Percentiles rank a stretch among this genome's conserved stretches.
These are phyloP conservation scores for Verticillium tricorpus DNA, from an alignment of 2,329 filamentous ascomycete genomes.

Conservation along the genomic window DNA sequence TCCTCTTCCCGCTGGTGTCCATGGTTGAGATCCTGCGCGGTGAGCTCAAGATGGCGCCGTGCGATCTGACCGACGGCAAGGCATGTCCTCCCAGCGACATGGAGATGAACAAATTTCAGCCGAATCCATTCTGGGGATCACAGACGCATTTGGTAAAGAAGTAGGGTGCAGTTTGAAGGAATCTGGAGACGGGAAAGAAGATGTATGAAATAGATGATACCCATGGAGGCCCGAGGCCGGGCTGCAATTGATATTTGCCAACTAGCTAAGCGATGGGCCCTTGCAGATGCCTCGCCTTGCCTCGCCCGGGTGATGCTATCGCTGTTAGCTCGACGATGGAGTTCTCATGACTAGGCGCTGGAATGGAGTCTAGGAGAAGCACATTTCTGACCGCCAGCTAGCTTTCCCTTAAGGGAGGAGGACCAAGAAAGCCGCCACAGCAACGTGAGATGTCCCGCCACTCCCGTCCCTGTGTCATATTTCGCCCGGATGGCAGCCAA, in stretches of 20 bases:
- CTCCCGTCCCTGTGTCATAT: not conserved
- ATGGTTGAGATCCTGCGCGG: conserved; percentile 55
- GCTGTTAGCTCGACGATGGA: not conserved
- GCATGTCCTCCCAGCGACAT: not conserved
- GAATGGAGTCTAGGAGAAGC: not conserved
- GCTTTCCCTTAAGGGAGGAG: not conserved
- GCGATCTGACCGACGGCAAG: conserved; percentile 3
- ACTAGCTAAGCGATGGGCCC: not conserved
- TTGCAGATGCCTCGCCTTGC: not conserved
- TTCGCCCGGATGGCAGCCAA: not conserved
- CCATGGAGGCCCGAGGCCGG: not conserved
- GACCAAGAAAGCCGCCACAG: not conserved
- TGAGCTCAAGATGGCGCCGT: conserved; percentile 30
- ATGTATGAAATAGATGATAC: not conserved
- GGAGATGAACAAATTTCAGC: conserved; percentile 29
- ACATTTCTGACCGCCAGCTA: not conserved
- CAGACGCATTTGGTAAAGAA: conserved; percentile 30
- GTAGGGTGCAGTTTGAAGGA: conserved; percentile 5
- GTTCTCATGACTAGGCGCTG: not conserved
- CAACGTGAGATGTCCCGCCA: not conserved
- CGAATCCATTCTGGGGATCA: conserved; percentile 37
- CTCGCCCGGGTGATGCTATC: not conserved
- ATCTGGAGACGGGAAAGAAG: not conserved
- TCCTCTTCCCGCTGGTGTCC: conserved; percentile 56
- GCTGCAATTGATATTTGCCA: not conserved